Base-by-base conservation (phyloP, 192 early-diverging fungal species). In the Blastocladiella britannica region DNA sequence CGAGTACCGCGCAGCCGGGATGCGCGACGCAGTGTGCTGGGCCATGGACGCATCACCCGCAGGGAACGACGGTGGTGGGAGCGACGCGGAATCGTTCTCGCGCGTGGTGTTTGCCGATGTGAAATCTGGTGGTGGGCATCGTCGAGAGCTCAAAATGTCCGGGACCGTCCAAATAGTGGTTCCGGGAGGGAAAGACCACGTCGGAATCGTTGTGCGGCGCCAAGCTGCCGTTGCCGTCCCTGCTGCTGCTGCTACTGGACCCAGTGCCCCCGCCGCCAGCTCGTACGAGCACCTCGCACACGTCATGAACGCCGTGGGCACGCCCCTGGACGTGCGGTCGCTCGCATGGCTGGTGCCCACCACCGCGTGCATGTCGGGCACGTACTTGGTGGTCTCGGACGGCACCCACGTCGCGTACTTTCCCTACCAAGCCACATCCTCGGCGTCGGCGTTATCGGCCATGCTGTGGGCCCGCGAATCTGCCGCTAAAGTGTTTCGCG, bases 1-100 rank as follows among this genome's bases (percentile, higher is more conserved):
- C 4, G 67, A 78, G 57, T 77, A 79, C 54, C 65, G 67, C 43
- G 76, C 72, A 72, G 62, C 67, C 24, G 66, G 63, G 15, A 20
- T 47, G 37, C 37, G 37, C 2, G 12, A 9, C 15, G n/a, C 37
- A 4, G 15, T 47, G 9, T 47, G 37, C 37, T 47, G n/a, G 15
- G n/a, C 37, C 15, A 20, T 20, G 15, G 15, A 20, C 37, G 37
- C 37, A 20, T 20, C 37, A 20, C 12, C 15, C 4, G 15, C 5
- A 2, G 37, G 15, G 15, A n/a, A n/a, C n/a, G n/a, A n/a, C n/a
- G 37, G 37, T 0, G 37, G 15, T 3, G 15, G 37, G 15, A 20
- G n/a, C 37, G 37, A 47, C 15, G n/a, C 37, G 37, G 37, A 20
- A 9, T 9, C 37, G 37, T 47, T 47, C 37, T 1, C 12, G 15